Conservation (phyloP, 306 rosid genomes). For the Elaeagnus macrophylla region DNA sequence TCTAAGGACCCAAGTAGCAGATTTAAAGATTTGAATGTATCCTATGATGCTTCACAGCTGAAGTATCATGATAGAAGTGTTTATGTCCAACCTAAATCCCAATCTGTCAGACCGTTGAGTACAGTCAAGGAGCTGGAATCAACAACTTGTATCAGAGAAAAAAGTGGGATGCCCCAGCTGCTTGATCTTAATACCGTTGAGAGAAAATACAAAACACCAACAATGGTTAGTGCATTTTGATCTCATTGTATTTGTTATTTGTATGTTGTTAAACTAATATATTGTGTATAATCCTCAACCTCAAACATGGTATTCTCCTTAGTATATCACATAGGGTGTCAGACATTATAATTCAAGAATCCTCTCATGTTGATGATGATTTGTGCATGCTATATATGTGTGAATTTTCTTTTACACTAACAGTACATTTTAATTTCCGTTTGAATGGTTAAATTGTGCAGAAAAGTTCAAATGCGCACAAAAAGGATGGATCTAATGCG, state of each 20-base stretch:
- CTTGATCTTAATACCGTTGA: conserved; percentile 52
- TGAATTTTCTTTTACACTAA: no score
- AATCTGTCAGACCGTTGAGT: conserved; percentile 45
- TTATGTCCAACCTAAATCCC: conserved; percentile 47
- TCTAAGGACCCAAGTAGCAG: conserved; percentile 52
- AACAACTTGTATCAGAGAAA: conserved; percentile 42
- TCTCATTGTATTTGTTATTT: conserved; percentile 4
- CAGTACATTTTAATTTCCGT: no score
- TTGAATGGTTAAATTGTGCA: conserved; percentile 36
- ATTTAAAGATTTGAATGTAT: conserved; percentile 51
- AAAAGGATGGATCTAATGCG: conserved; percentile 74
- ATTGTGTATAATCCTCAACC: not conserved
- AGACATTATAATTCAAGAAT: no score
- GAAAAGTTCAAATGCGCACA: conserved; percentile 49
- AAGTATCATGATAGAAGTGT: conserved; percentile 61
- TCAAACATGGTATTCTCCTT: no score
- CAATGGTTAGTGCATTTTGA: conserved; percentile 45
- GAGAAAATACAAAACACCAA: conserved; percentile 43
- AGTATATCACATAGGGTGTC: no score
- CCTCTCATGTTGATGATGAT: no score
- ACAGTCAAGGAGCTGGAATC: conserved; percentile 41
- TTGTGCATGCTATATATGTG: no score
- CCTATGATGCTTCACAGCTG: conserved; percentile 40
- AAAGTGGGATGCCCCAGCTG: conserved; percentile 51
- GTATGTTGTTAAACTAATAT: not conserved